Base-by-base conservation (phyloP, 257 asterid species). In the Nicotiana sylvestris region DNA sequence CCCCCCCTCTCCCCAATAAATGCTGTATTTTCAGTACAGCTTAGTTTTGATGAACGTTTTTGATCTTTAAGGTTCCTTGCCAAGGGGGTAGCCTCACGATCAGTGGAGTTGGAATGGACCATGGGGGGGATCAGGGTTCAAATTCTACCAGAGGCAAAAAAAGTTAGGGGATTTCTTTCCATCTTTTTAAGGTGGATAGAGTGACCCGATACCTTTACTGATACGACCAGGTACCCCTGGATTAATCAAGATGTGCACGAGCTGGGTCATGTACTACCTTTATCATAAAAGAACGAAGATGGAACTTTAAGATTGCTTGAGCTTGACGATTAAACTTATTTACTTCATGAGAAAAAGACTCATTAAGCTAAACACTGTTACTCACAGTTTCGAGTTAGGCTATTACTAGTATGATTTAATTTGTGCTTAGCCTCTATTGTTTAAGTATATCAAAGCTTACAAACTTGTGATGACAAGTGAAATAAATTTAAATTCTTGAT, bases 401-500 rank as follows among this genome's bases (percentile, higher is more conserved):
- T 16, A 49, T 74, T 16, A 49, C 62, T 13, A 49, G 2, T 74
- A 49, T 27, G 25, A 74, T 74, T 49, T 25, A 49, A 15, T 27
- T 74, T 27, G 16, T 74, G 39, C 79, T 49, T 49, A 53, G 57
- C 57, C 57, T 74, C 39, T 27, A 37, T 74, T 60, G 27, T 13
- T 49, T 1, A 21, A 74, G 62, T 49, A 49, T 74, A 74, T 49
- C 3, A 74, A 74, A 74, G 62, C 25, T 49, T 74, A 49, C 39
- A 49, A 74, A 68, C 32, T 68, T 68, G 56, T 37, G 77, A 25
- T 72, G 80, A 49, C 60, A 46, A 72, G n/a, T 72, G 79, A 43
- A 46, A n/a, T 56, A 13, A 46, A 46, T 58, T 46, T 72, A 21
- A 46, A 21, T 49, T 51, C 76, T 81, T 51, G 84, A 15, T 33